Evolutionary conservation across 2,329 filamentous ascomycete genomes (phyloP), one percentile per base, ranked within the genome.

Genomic region (Colletotrichum caudatum): DNA sequence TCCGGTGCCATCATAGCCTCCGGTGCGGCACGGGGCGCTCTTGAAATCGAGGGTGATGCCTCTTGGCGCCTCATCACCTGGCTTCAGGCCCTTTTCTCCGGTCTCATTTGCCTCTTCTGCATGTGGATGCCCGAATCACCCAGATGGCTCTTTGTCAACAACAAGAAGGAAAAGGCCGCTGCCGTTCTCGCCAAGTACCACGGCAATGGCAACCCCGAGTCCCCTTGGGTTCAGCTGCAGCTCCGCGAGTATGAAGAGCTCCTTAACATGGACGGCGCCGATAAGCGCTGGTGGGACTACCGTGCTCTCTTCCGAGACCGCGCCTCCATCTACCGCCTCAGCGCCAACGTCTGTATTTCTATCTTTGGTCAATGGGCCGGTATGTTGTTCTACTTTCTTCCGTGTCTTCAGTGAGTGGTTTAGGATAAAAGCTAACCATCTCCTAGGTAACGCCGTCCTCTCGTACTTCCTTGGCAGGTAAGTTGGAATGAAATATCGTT

Each of bases 201-300:
- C 72, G 84, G 84, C 46, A 78, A 83, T 44, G 84, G 83, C 48
- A 82, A 85, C 74, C 76, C 81, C 2, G 80, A 86, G 7, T 82
- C 80, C 33, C 74, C 81, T n/a, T 85, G 83, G 80, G 85, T 87
- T 16, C 79, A 78, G 66, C 81, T 87, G 23, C 82, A 85, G 74
- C 77, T 84, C 59, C 76, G 77, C 46, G 84, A 86, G 75, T 84
- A 83, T 71, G 81, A 84, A 56, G 79, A 84, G 61, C 75, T 79
- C 29, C 79, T 86, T 39, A 79, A 84, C 73, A 76, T 80, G 69
- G 78, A 84, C 59, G 83, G 84, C 44, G 79, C 82, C 33, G 83
- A 85, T 62, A 85, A 85, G 78, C 76, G 81, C 67, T 85, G 83
- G 83, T 84, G 83, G 83, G 84, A 86, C 74, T 86, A 85, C 75